Evolutionary conservation across 495 filamentous ascomycete species (phyloP).

Genomic region (Lophiostoma macrostomum): DNA sequence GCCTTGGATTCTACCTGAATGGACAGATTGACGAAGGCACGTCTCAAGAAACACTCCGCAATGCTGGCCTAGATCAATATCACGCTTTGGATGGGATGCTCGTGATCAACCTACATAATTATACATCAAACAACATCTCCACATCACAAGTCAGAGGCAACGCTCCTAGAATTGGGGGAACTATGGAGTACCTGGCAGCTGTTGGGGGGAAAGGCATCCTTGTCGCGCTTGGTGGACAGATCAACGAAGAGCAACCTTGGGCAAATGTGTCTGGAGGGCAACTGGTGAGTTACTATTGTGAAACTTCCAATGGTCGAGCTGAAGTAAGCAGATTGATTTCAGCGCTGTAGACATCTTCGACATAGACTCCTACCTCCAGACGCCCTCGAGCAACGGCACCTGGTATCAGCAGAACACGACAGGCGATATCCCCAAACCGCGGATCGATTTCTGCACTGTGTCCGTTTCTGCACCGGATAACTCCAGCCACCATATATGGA

Average conservation of each 20-base stretch:
- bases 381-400: constrained; percentile 13
- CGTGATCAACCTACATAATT: constrained; percentile 39
- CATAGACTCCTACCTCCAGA: constrained; percentile 20
- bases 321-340: constrained; percentile 18
- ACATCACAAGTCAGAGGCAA: constrained; percentile 8
- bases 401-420: constrained; percentile 29
- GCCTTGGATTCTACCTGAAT: constrained; percentile 46
- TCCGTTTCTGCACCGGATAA: constrained; percentile 23
- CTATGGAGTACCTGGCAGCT: constrained; percentile 16
- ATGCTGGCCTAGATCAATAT: constrained; percentile 25
- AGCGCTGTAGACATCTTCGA: constrained; percentile 26
- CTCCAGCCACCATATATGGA: constrained; percentile 29
- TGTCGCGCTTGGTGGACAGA: constrained; percentile 25
- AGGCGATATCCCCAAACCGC: constrained; percentile 14
- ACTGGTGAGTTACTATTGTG: constrained; percentile 3
- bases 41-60: constrained; percentile 15
- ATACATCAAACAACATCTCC: constrained; percentile 32
- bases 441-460: constrained; percentile 27
- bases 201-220: constrained; percentile 24
- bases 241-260: constrained; percentile 1
- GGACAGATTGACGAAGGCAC: constrained; percentile 43
- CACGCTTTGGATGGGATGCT: constrained; percentile 40
- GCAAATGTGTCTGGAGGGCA: neutral
- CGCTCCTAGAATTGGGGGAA: constrained; percentile 20
- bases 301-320: neutral